Evolutionary conservation across 2,329 filamentous ascomycete species (phyloP), one percentile per base, ranked within the genome.

Genomic region (Chrysoporthe deuterocubensis): DNA sequence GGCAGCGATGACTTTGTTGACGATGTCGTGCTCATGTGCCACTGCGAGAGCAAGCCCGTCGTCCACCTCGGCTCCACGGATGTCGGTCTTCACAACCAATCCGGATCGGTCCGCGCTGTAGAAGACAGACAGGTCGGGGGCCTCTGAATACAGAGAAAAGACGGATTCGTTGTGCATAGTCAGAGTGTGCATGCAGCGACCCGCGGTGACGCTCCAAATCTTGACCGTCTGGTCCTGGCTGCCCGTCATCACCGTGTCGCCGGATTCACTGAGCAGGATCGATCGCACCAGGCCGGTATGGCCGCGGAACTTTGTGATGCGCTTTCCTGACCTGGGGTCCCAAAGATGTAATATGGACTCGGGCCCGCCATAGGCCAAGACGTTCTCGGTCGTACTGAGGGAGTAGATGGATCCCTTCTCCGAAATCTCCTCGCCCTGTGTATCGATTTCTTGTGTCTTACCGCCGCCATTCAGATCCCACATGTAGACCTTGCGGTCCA

Each of bases 141-240:
- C 89, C 65, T 95, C 90, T 0, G 96, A 97, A 79, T 92, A 97
- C 32, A 99, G 84, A 1, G 93, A 96, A 96, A 96, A 99, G 32
- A 99, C 93, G 76, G 94, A 97, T 76, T 97, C 94, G 76, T 97
- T 97, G 81, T 99, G 96, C 96, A 99, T 99, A 65, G 94, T 97
- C 73, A 99, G 87, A 0, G 96, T 99, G 79, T 97, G 93, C 91
- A 98, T 95, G 84, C 96, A 99, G 73, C 96, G 87, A 66, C 96
- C 96, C 32, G 94, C 95, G 13, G 92, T 96, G 73, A 98, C 90
- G 72, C 94, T 97, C 96, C 96, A 99, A 67, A 98, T 89, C 81
- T 99, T 99, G 82, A 99, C 91, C 0, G 96, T 98, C 80, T 97
- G 94, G 78, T 99, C 96, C 1, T 95, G 95, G 73, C 94, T 97